Conservation (phyloP, 225 moss, liverwort and hornwort species). For the Bryoerythrophyllum caledonicum region DNA sequence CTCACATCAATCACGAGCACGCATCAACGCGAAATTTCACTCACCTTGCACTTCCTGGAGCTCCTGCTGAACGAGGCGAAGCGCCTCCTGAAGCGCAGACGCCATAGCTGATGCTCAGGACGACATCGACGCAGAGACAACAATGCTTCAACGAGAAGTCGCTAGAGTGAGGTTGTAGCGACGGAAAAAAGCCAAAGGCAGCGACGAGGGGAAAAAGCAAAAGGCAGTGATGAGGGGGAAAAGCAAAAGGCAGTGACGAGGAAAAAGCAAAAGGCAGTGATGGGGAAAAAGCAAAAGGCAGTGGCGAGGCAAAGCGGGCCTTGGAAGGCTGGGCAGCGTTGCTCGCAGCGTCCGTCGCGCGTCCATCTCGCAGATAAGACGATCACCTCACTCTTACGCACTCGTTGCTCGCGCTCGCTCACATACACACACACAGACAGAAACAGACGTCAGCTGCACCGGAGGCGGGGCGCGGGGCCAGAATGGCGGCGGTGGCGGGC, state of each 20-base stretch:
- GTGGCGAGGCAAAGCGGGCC: background rate
- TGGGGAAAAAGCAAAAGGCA: background rate
- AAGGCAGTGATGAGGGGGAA: too few relatives aligned
- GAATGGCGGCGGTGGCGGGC: slow-evolving; percentile 31
- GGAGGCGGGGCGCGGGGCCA: slow-evolving; percentile 18
- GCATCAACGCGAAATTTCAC: too few relatives aligned
- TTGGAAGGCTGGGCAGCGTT: background rate
- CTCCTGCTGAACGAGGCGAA: slow-evolving; percentile 82
- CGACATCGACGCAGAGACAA: background rate
- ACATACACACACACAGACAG: background rate
- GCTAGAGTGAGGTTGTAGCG: too few relatives aligned
- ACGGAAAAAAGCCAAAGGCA: too few relatives aligned
- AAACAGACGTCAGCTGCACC: background rate
- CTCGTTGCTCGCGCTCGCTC: background rate
- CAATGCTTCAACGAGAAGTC: too few relatives aligned
- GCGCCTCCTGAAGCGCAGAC: slow-evolving; percentile 68
- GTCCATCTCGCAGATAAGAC: background rate
- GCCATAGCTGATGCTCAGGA: slow-evolving; percentile 41
- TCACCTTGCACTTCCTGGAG: background rate
- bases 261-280: background rate
- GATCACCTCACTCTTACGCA: background rate
- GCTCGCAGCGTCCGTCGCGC: background rate
- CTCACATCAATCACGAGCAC: too few relatives aligned
- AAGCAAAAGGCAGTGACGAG: background rate
- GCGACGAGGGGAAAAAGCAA: too few relatives aligned